Conservation (phyloP, 2,329 filamentous ascomycete genomes). For the Diaporthe amygdali region DNA sequence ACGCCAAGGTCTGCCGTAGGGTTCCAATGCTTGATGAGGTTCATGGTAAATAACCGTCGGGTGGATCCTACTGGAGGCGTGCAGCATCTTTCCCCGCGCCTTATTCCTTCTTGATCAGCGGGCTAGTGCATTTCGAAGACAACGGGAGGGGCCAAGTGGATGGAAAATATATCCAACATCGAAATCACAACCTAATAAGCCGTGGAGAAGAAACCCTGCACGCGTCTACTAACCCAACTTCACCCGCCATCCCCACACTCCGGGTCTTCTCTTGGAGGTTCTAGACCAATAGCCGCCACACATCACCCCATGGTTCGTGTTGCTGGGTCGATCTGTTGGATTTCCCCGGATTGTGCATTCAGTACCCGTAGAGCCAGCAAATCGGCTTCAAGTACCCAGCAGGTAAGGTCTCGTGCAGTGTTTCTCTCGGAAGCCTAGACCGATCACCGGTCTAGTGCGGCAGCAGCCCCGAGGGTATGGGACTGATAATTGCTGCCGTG, state of each 20-base stretch:
- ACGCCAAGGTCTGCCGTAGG: not conserved
- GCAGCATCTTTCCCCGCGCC: slow-evolving; percentile 14
- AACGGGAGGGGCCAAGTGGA: slow-evolving; percentile 20
- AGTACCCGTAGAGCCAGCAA: not conserved
- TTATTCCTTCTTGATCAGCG: slow-evolving; percentile 3
- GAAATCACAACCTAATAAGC: not conserved
- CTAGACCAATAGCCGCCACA: not conserved
- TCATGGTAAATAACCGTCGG: slow-evolving; percentile 12
- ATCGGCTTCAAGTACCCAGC: not conserved
- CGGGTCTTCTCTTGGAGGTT: not conserved
- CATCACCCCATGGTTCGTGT: not conserved
- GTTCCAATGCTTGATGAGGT: no score
- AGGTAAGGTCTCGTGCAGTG: not conserved
- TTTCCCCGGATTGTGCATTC: not conserved
- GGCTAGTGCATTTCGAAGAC: not conserved
- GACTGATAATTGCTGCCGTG: not conserved
- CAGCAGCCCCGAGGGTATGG: not conserved
- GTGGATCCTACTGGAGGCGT: not conserved
- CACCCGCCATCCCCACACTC: slow-evolving; percentile 12
- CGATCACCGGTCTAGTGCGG: slow-evolving; percentile 6
- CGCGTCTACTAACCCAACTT: not conserved
- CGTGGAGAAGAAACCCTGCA: not conserved
- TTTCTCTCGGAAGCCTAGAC: slow-evolving; percentile 12
- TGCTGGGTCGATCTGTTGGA: not conserved
- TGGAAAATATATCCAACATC: slow-evolving; percentile 21